A percentile compares a stretch with the other conserved stretches of the same genome.
These are phyloP conservation scores for Vaucheria bursata DNA, from an alignment of 352 stramenopile species.

Conservation along the genomic window DNA sequence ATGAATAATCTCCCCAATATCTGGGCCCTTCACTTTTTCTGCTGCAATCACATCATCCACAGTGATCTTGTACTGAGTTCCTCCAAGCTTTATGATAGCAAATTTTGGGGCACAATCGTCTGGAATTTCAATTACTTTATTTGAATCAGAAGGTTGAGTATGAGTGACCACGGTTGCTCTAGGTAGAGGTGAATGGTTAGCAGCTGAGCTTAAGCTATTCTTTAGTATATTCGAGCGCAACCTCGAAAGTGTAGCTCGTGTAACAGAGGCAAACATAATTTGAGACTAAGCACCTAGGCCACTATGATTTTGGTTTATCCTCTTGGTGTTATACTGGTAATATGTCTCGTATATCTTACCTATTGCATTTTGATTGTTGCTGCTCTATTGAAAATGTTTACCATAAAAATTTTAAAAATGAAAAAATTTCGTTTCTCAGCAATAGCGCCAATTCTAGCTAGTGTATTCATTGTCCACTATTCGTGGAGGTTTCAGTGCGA, in stretches of 20 bases:
- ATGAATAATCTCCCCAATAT: constrained; percentile 32
- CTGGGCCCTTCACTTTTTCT: constrained; percentile 32
- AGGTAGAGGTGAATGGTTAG: background rate
- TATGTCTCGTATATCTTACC: no score
- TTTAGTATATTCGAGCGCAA: no score
- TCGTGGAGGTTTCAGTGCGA: background rate
- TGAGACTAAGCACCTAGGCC: no score
- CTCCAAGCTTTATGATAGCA: constrained; percentile 35
- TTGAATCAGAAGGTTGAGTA: background rate
- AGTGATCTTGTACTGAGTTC: constrained; percentile 45
- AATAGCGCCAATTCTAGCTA: background rate
- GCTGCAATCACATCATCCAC: constrained; percentile 40
- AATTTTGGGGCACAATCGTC: constrained; percentile 27
- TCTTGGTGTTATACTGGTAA: background rate
- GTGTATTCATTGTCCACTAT: background rate
- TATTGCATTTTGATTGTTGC: no score
- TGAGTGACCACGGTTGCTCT: background rate
- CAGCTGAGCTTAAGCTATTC: background rate
- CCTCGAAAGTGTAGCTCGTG: background rate
- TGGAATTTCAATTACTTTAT: background rate
- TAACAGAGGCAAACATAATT: constrained; percentile 3
- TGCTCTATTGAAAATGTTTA: no score
- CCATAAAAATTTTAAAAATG: background rate
- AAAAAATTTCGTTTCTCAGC: background rate
- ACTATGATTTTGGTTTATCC: no score